Conservation (phyloP, 2,329 filamentous ascomycete species). For the Achaetomium macrosporum region DNA sequence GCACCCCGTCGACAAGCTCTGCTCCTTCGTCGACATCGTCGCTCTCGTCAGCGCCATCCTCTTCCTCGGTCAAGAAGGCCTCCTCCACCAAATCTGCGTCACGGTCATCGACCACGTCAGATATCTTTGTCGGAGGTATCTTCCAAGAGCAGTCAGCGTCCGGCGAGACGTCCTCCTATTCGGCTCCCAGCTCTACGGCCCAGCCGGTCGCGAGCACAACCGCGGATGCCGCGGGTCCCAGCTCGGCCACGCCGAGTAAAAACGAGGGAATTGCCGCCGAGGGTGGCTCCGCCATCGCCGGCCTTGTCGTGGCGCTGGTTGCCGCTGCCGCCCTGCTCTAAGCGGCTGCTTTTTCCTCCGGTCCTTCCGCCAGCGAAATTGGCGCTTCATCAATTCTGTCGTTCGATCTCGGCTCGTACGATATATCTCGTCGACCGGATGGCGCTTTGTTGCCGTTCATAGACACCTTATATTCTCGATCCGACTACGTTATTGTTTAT, state of each 20-base stretch:
- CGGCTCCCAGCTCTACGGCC: background rate
- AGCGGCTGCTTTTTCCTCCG: background rate
- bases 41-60: slow-evolving; percentile 23
- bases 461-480: background rate
- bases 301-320: slow-evolving; percentile 50
- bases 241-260: slow-evolving; percentile 31
- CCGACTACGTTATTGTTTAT: background rate
- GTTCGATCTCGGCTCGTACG: background rate
- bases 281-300: slow-evolving; percentile 46
- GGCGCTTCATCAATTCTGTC: background rate
- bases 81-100: slow-evolving; percentile 20
- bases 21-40: slow-evolving; percentile 9
- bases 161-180: slow-evolving; percentile 4
- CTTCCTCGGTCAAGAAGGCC: slow-evolving; percentile 14
- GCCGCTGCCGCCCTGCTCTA: slow-evolving; percentile 46
- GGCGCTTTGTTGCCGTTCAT: background rate
- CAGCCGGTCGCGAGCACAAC: slow-evolving; percentile 1
- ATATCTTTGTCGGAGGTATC: slow-evolving; percentile 35
- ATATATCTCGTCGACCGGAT: background rate
- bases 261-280: slow-evolving; percentile 40
- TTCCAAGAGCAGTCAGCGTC: slow-evolving; percentile 41
- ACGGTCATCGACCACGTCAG: slow-evolving; percentile 12
- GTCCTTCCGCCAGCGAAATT: background rate
- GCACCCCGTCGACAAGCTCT: slow-evolving; percentile 1
- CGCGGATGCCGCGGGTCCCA: slow-evolving; percentile 20